Evolutionary conservation across 495 filamentous ascomycete genomes (phyloP).

Genomic region (Alectoria sarmentosa): DNA sequence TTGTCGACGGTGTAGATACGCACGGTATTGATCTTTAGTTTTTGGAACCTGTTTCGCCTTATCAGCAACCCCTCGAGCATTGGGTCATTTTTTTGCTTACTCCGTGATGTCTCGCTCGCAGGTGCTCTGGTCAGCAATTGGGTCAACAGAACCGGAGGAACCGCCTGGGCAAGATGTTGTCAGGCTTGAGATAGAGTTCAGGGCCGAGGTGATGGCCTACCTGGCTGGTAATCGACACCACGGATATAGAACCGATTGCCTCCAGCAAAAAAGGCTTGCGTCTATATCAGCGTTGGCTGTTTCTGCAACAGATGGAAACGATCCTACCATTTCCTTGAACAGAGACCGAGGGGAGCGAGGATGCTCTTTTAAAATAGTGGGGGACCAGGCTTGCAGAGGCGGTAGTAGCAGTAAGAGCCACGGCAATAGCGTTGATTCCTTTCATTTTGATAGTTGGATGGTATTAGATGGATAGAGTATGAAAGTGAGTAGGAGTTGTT

Average conservation of each 20-base stretch:
- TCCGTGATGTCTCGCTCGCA: conserved; percentile 80
- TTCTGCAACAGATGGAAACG: not conserved
- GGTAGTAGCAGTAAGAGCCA: conserved; percentile 24
- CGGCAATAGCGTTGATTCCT: conserved; percentile 18
- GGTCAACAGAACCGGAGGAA: conserved; percentile 68
- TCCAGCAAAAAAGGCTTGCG: conserved; percentile 77
- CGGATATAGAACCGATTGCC: conserved; percentile 83
- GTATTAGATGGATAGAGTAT: not conserved
- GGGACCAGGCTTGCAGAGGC: conserved; percentile 20
- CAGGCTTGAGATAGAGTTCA: not conserved
- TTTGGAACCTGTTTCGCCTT: conserved; percentile 50
- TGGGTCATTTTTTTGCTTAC: conserved; percentile 1
- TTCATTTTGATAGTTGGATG: conserved; percentile 22
- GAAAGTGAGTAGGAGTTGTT: conserved; percentile 2
- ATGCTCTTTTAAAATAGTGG: conserved; percentile 18
- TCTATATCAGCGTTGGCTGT: conserved; percentile 24
- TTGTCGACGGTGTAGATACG: conserved; percentile 94
- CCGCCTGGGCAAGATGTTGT: conserved; percentile 47
- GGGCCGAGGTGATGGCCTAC: not conserved
- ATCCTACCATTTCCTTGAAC: conserved; percentile 42
- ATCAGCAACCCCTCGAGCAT: not conserved
- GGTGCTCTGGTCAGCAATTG: conserved; percentile 59
- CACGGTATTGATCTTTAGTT: conserved; percentile 83
- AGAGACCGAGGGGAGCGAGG: conserved; percentile 33
- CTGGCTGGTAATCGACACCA: conserved; percentile 90